Conservation (phyloP, 2,329 filamentous ascomycete species). For the Myriangium duriaei region DNA sequence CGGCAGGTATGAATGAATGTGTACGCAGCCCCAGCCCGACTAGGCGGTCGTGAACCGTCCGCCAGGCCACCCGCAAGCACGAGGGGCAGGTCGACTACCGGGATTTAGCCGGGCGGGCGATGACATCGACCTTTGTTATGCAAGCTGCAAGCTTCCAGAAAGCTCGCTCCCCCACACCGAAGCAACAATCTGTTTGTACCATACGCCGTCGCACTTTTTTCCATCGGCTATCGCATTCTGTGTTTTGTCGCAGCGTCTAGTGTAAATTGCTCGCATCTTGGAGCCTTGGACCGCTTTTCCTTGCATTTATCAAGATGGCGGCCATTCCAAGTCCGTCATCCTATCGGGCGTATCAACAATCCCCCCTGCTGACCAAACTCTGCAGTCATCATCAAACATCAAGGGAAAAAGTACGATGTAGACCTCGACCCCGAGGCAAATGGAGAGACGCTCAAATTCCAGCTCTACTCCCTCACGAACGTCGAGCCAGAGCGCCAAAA, state of each 20-base stretch:
- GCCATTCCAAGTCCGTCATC: constrained; percentile 16
- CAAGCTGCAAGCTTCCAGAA: background rate
- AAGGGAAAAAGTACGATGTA: constrained; percentile 89
- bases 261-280: no score
- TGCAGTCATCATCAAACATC: constrained; percentile 81
- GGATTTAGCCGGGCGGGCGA: background rate
- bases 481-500: constrained; percentile 96
- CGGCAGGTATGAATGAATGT: no score
- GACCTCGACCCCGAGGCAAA: constrained; percentile 75
- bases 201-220: no score
- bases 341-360: background rate
- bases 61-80: no score
- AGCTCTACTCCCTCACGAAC: constrained; percentile 87
- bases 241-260: no score
- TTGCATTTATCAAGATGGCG: constrained; percentile 22
- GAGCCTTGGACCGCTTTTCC: no score
- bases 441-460: constrained; percentile 89
- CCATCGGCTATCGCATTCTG: no score
- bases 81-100: no score
- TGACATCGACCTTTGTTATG: background rate
- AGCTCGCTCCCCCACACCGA: no score
- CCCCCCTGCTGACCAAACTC: constrained; percentile 5
- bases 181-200: no score
- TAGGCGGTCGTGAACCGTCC: no score
- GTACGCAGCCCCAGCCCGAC: no score